Conservation (phyloP, 768 basidiomycete species). For the Lentinula detonsa region DNA sequence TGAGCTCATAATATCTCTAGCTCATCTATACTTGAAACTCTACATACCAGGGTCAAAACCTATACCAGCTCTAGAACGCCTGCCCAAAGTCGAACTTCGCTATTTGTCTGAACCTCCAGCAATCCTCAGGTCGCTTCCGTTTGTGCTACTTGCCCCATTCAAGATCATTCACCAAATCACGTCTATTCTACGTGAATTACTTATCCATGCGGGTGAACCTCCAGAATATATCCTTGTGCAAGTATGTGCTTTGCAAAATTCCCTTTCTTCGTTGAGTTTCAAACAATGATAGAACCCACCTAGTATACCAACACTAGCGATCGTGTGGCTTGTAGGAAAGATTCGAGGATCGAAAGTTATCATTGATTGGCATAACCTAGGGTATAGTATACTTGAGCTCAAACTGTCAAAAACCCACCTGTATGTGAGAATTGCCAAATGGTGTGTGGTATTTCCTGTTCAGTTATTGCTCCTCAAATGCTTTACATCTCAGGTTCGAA, state of each 20-base stretch:
- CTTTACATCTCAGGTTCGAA: conserved; percentile 63
- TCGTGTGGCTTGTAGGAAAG: conserved; percentile 70
- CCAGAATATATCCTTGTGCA: conserved; percentile 89
- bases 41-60: conserved; percentile 62
- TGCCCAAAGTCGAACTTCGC: conserved; percentile 57
- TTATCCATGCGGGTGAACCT: conserved; percentile 54
- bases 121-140: conserved; percentile 49
- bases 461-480: background rate
- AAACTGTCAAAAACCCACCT: conserved; percentile 64
- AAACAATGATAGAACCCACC: conserved; percentile 75
- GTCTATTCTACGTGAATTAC: conserved; percentile 54
- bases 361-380: conserved; percentile 99
- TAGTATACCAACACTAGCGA: conserved; percentile 85
- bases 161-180: conserved; percentile 72
- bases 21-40: background rate
- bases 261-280: background rate
- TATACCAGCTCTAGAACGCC: conserved; percentile 62
- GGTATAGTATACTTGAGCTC: conserved; percentile 87
- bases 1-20: conserved; percentile 10
- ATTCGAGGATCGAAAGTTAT: conserved; percentile 79
- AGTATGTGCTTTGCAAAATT: conserved; percentile 35
- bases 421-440: conserved; percentile 69
- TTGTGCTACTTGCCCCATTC: conserved; percentile 69
- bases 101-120: conserved; percentile 64
- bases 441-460: conserved; percentile 35